phyloP scores from a whole-genome alignment of 148 eudicot species.

The Silene uniflora region DNA sequence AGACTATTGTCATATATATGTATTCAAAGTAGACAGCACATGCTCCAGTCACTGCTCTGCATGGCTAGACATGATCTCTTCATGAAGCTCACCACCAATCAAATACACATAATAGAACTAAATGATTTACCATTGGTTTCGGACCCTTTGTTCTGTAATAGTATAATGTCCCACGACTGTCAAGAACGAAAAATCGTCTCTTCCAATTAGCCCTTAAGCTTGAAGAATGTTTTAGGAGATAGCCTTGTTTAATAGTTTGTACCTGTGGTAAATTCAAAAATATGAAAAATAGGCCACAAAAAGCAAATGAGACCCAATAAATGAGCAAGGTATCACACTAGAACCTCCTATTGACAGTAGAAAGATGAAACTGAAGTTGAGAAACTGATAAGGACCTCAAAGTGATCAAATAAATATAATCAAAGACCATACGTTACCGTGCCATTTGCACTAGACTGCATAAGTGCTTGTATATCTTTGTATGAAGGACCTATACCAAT shows the following conservation, averaged over 20 bases:
- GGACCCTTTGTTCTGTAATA: slow-evolving; percentile 58
- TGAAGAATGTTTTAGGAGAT: slow-evolving; percentile 86
- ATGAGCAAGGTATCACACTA: background rate
- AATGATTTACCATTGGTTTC: slow-evolving; percentile 54
- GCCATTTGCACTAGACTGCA: slow-evolving; percentile 77
- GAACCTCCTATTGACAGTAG: background rate
- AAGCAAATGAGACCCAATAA: slow-evolving; percentile 2
- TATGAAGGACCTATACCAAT: slow-evolving; percentile 45
- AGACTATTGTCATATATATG: background rate
- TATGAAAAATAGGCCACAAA: background rate
- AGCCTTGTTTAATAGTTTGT: slow-evolving; percentile 90
- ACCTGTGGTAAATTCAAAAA: slow-evolving; percentile 43
- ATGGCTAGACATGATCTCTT: background rate
- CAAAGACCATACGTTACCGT: slow-evolving; percentile 43
- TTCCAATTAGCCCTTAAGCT: slow-evolving; percentile 92
- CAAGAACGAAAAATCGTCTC: slow-evolving; percentile 90
- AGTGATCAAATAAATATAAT: slow-evolving; percentile 1
- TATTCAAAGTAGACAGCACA: background rate
- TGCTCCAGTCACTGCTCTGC: background rate
- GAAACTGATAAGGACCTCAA: background rate
- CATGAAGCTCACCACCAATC: slow-evolving; percentile 1
- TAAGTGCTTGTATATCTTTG: slow-evolving; percentile 65
- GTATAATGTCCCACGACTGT: slow-evolving; percentile 80
- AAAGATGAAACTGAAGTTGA: background rate
- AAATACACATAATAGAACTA: background rate